A percentile compares a stretch with the other conserved stretches of the same genome.
Evolutionary conservation across 2,329 filamentous ascomycete species (phyloP).

Genomic region (Ramularia endophylla): DNA sequence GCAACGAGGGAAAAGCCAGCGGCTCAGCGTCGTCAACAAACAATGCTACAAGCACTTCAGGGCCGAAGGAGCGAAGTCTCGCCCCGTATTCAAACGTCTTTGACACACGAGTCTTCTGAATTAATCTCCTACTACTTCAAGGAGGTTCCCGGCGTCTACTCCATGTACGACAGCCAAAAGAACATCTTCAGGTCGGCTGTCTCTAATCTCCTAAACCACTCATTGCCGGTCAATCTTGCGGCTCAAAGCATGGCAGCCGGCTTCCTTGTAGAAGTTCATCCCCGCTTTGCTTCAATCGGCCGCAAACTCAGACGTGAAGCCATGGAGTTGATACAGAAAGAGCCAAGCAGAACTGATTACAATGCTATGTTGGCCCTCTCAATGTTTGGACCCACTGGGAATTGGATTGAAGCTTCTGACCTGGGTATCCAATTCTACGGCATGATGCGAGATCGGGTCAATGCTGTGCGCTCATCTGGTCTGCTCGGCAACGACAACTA

Average conservation of each 20-base stretch:
- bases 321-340: conserved; percentile 16
- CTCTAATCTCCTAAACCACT: conserved; percentile 15
- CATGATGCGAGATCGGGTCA: conserved; percentile 23
- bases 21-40: conserved; percentile 1
- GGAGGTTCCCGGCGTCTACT: conserved; percentile 15
- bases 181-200: conserved; percentile 19
- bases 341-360: conserved; percentile 15
- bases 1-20: not conserved
- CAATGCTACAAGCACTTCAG: conserved; percentile 14
- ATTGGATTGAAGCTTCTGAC: conserved; percentile 54
- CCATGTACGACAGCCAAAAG: conserved; percentile 14
- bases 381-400: conserved; percentile 54
- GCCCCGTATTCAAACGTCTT: conserved; percentile 8
- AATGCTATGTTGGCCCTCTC: conserved; percentile 47
- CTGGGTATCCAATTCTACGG: conserved; percentile 46
- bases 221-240: conserved; percentile 16
- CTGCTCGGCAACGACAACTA: conserved; percentile 25
- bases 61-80: conserved; percentile 3
- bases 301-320: conserved; percentile 20
- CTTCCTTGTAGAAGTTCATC: conserved; percentile 20
- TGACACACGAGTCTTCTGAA: conserved; percentile 15
- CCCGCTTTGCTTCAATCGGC: conserved; percentile 19
- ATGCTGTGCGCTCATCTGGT: conserved; percentile 8
- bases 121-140: conserved; percentile 20
- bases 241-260: conserved; percentile 24